These are phyloP conservation scores for Moniliella sp. DNA, from an alignment of 1,284 basidiomycete genomes.

Conservation along the genomic window DNA sequence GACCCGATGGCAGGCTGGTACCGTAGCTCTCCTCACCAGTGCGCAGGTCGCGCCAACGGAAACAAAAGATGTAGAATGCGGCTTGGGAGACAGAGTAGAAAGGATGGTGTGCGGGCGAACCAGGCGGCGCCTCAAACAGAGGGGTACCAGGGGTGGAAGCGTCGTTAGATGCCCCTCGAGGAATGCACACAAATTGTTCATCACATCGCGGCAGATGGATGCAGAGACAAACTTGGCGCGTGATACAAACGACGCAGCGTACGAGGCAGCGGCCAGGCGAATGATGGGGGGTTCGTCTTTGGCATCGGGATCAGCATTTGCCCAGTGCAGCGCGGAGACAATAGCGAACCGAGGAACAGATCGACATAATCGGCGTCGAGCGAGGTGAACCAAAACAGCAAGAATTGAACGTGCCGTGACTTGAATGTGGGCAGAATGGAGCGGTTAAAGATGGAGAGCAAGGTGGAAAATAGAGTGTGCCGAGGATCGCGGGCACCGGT, in stretches of 20 bases:
- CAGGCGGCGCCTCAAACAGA: slow-evolving; percentile 6
- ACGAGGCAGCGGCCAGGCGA: slow-evolving; percentile 25
- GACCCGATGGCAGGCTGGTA: too few species aligned
- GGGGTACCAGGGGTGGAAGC: slow-evolving; percentile 26
- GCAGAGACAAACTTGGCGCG: slow-evolving; percentile 67
- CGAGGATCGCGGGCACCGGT: too few species aligned
- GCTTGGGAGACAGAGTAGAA: slow-evolving; percentile 88
- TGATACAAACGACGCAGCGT: slow-evolving; percentile 60
- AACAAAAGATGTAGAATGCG: slow-evolving; percentile 90
- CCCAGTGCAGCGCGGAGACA: slow-evolving; percentile 57
- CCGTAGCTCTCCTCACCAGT: too few species aligned
- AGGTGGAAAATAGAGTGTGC: slow-evolving; percentile 47
- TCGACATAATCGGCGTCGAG: slow-evolving; percentile 72
- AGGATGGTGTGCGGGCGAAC: slow-evolving; percentile 17
- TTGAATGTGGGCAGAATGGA: slow-evolving; percentile 84
- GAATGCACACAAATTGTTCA: slow-evolving; percentile 63
- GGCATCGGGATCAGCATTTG: too few species aligned
- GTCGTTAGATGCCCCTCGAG: slow-evolving; percentile 45
- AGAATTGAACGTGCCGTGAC: slow-evolving; percentile 92
- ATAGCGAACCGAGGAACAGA: slow-evolving; percentile 76
- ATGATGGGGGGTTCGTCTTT: slow-evolving; percentile 12
- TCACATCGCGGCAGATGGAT: slow-evolving; percentile 52
- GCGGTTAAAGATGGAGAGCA: slow-evolving; percentile 77
- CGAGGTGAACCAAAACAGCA: slow-evolving; percentile 83
- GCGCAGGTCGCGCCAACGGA: slow-evolving; percentile 73